Evolutionary conservation across 495 filamentous ascomycete genomes (phyloP).

Genomic region (Echria macrotheca): DNA sequence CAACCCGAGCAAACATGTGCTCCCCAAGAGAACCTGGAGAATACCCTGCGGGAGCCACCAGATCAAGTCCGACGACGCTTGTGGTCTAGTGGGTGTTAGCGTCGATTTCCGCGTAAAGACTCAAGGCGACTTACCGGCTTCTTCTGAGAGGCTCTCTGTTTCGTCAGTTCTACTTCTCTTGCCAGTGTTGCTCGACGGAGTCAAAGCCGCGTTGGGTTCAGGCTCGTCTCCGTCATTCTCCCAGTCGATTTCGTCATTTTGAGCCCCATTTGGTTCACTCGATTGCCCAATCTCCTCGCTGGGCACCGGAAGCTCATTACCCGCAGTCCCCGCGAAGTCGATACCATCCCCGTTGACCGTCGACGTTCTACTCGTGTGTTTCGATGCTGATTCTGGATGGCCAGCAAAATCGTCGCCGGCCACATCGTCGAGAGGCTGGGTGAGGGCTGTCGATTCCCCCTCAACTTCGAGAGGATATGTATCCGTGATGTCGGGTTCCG

Average conservation of each 20-base stretch:
- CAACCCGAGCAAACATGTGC: too few species aligned
- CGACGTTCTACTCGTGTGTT: constrained; percentile 34
- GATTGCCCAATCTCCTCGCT: too few species aligned
- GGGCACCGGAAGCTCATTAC: not conserved
- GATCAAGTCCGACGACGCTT: constrained; percentile 48
- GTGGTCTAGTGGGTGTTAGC: constrained; percentile 36
- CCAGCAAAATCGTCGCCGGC: not conserved
- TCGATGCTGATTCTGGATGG: constrained; percentile 12
- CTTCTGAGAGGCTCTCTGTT: constrained; percentile 26
- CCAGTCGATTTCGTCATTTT: constrained; percentile 38
- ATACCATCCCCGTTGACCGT: constrained; percentile 46
- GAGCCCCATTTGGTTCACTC: too few species aligned
- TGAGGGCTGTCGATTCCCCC: constrained; percentile 4
- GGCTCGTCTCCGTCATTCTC: constrained; percentile 35
- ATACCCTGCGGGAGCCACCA: constrained; percentile 3
- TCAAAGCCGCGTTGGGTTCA: constrained; percentile 11
- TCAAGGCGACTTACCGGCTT: constrained; percentile 33
- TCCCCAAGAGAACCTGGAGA: too few species aligned
- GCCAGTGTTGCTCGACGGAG: constrained; percentile 10
- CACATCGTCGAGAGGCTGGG: too few species aligned
- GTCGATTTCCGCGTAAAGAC: not conserved
- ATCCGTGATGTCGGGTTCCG: not conserved
- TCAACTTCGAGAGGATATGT: not conserved
- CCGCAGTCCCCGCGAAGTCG: constrained; percentile 24
- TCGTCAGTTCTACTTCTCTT: constrained; percentile 30